Evolutionary conservation across 306 rosid genomes (phyloP), one percentile per base, ranked within the genome.

Genomic region (Astragalus glycyphyllos): DNA sequence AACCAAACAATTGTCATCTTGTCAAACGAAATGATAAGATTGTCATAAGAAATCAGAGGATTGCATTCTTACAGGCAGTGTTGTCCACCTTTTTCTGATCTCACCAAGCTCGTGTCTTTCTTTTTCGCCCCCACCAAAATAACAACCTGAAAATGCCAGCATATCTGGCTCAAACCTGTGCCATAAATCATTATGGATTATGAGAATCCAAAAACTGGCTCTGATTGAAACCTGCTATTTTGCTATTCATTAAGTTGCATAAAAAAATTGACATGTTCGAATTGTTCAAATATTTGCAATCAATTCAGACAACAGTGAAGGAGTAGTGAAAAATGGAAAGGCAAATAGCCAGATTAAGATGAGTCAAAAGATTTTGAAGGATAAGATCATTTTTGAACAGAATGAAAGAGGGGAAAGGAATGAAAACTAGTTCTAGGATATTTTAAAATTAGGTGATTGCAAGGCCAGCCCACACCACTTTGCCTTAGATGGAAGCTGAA

Each of bases 91-190:
- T 81, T 95, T 91, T 80, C 99, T 84, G 79, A 95, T 91, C 87
- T 95, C 97, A 75, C 92, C 86, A 49, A 95, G 96, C 75, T 95
- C 97, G 23, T 11, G 71, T 85, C 89, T 95, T 83, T 95, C 97
- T 76, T 89, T 95, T 41, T 89, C 97, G 77, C 97, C 99, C 69
- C 99, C 99, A 7, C 99, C 99, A 80, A 86, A 91, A 80, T 95
- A 95, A 78, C 99, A 95, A 62, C 99, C 96, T 58, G 99, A 95
- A 82, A 95, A 95, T 72, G 99, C 99, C 69, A 95, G 91, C 99
- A 95, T 95, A 82, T 95, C 99, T 58, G 97, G 91, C 85, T 95
- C 99, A 86, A 91, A 95, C 96, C 98, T 93, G 87, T 93, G 84
- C 56, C 80, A 80, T 53, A 37, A 73, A 69, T 68, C 49, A 89